These are phyloP conservation scores for Chrysoporthe cubensis DNA, from an alignment of 2,329 filamentous ascomycete genomes.

Conservation along the genomic window DNA sequence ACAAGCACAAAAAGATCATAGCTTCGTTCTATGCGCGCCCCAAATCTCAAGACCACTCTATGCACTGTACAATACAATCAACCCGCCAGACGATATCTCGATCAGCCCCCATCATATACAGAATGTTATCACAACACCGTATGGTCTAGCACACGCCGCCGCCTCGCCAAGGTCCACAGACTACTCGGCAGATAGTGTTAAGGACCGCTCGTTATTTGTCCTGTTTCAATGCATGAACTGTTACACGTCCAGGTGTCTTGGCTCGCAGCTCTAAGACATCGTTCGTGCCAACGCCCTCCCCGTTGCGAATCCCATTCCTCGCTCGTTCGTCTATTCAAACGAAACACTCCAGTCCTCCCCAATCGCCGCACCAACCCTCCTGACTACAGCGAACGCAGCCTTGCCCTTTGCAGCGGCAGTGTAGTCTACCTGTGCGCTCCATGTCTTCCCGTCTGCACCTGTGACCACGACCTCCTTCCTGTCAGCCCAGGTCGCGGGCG, in stretches of 20 bases:
- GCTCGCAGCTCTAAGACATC: neutral
- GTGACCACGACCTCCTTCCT: constrained; percentile 63
- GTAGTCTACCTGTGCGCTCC: constrained; percentile 65
- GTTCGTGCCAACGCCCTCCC: neutral
- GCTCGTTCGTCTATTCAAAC: constrained; percentile 37
- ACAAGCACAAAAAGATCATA: constrained; percentile 5
- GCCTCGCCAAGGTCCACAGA: neutral
- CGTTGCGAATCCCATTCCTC: neutral
- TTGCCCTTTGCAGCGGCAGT: constrained; percentile 49
- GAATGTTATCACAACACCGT: neutral
- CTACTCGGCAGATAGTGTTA: constrained; percentile 5
- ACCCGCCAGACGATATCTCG: neutral
- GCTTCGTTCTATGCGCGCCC: constrained; percentile 8
- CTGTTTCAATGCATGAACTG: neutral
- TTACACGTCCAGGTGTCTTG: constrained; percentile 10
- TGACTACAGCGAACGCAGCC: constrained; percentile 57
- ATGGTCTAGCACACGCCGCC: constrained; percentile 2
- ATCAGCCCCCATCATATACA: constrained; percentile 7
- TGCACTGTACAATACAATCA: neutral
- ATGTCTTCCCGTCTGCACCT: constrained; percentile 53
- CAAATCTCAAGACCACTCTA: neutral
- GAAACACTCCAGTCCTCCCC: constrained; percentile 57
- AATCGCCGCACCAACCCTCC: constrained; percentile 55
- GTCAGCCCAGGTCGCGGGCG: constrained; percentile 71
- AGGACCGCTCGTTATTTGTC: constrained; percentile 7